Percentiles rank a stretch among this genome's conserved stretches.
These are phyloP conservation scores for Zygnema cylindricum DNA, from an alignment of 139 green algal genomes.

Conservation along the genomic window DNA sequence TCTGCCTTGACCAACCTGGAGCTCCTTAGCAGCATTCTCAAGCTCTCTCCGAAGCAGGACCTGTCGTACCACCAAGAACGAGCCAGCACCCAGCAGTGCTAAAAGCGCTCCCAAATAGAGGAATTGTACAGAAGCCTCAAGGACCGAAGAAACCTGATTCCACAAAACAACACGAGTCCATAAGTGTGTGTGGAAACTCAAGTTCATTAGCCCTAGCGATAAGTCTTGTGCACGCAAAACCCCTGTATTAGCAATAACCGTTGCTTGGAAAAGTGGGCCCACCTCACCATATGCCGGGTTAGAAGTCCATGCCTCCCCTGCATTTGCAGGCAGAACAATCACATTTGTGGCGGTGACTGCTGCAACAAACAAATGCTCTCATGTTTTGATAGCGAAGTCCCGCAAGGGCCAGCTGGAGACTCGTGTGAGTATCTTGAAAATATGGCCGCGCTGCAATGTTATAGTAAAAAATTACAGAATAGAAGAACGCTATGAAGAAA, in stretches of 20 bases:
- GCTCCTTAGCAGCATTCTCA: conserved; percentile 92
- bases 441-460: no score
- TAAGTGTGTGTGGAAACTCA: neutral
- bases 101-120: conserved; percentile 89
- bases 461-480: no score
- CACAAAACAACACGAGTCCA: neutral
- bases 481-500: no score
- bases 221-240: no score
- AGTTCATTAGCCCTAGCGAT: no score
- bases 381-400: neutral
- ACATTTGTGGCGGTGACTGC: neutral
- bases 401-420: neutral
- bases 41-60: conserved; percentile 92
- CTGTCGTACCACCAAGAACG: conserved; percentile 94
- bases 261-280: no score
- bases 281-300: neutral
- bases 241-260: no score
- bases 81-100: conserved; percentile 83
- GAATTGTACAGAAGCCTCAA: conserved; percentile 76
- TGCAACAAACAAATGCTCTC: neutral
- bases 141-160: conserved; percentile 8
- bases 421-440: no score
- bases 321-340: neutral
- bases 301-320: neutral
- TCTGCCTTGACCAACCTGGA: no score